A percentile compares a stretch with the other conserved stretches of the same genome.
phyloP scores from a whole-genome alignment of 805 yeast species.

The Yarrowia sp. region DNA sequence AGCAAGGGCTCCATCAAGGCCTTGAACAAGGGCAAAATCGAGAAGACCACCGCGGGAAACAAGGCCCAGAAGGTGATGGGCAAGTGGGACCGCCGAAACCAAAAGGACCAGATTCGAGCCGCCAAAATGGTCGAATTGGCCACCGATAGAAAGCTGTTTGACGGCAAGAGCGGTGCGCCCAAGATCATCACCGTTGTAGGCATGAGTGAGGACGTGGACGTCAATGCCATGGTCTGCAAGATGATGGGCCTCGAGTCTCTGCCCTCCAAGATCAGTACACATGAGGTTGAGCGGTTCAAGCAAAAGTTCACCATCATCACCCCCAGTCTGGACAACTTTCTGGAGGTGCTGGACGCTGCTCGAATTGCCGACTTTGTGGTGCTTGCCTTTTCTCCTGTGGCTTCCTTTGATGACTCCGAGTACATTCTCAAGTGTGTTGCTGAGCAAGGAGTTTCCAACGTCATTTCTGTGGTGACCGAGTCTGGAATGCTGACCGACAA shows the following conservation, averaged over 20 bases:
- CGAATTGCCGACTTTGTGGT: constrained; percentile 88
- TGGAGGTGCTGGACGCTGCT: constrained; percentile 81
- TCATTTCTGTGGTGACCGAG: constrained; percentile 46
- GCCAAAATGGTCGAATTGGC: constrained; percentile 70
- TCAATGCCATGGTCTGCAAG: constrained; percentile 45
- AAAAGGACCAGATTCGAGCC: constrained; percentile 76
- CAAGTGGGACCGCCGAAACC: constrained; percentile 76
- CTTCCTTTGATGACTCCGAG: constrained; percentile 87
- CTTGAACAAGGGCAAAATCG: constrained; percentile 82
- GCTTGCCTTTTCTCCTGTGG: constrained; percentile 84
- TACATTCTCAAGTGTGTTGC: constrained; percentile 86
- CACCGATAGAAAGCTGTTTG: constrained; percentile 72
- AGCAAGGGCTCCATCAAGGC: constrained; percentile 87
- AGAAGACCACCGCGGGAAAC: constrained; percentile 55
- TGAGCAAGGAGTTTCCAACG: constrained; percentile 89
- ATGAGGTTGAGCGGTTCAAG: constrained; percentile 67
- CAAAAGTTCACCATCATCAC: constrained; percentile 73
- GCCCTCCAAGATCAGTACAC: constrained; percentile 37
- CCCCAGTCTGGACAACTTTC: constrained; percentile 68
- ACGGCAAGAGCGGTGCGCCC: constrained; percentile 80
- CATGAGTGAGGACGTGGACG: constrained; percentile 71
- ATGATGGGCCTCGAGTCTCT: constrained; percentile 39
- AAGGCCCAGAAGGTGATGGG: constrained; percentile 51
- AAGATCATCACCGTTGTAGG: constrained; percentile 83
- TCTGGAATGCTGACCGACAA: constrained; percentile 42